Evolutionary conservation across 352 stramenopile species (phyloP).

Genomic region (Pythium sukuiense): DNA sequence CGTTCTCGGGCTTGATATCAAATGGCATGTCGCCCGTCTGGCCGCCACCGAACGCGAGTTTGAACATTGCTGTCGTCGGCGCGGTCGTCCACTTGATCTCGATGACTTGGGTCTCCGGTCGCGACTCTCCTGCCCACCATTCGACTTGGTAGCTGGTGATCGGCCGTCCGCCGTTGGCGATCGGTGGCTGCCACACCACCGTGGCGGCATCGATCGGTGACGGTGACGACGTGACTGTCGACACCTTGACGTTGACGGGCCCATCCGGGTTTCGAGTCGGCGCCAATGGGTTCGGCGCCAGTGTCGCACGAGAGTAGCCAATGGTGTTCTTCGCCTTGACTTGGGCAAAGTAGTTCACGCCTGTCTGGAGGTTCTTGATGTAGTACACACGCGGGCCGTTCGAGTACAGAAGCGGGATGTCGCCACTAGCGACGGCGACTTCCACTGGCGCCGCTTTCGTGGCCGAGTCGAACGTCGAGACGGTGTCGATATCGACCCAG

Average conservation of each 20-base stretch:
- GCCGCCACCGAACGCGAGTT: constrained; percentile 77
- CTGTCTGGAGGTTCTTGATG: constrained; percentile 63
- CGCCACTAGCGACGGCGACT: constrained; percentile 24
- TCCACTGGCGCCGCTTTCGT: constrained; percentile 46
- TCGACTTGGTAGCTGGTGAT: constrained; percentile 84
- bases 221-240: constrained; percentile 41
- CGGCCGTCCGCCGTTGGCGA: constrained; percentile 51
- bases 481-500: constrained; percentile 69
- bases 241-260: constrained; percentile 60
- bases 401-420: constrained; percentile 56
- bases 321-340: constrained; percentile 76
- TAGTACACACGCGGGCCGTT: constrained; percentile 70
- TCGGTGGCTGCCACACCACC: constrained; percentile 71
- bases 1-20: constrained; percentile 74
- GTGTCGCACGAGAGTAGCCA: constrained; percentile 61
- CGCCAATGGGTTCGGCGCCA: constrained; percentile 55
- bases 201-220: constrained; percentile 57
- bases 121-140: constrained; percentile 62
- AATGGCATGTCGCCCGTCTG: constrained; percentile 67
- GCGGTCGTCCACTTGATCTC: constrained; percentile 77
- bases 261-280: constrained; percentile 49
- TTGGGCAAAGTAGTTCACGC: constrained; percentile 84
- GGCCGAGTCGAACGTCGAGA: constrained; percentile 70
- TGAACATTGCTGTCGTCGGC: constrained; percentile 56
- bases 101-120: constrained; percentile 81